Conservation (phyloP, 225 moss, liverwort and hornwort species). For the Pleurozium schreberi region DNA sequence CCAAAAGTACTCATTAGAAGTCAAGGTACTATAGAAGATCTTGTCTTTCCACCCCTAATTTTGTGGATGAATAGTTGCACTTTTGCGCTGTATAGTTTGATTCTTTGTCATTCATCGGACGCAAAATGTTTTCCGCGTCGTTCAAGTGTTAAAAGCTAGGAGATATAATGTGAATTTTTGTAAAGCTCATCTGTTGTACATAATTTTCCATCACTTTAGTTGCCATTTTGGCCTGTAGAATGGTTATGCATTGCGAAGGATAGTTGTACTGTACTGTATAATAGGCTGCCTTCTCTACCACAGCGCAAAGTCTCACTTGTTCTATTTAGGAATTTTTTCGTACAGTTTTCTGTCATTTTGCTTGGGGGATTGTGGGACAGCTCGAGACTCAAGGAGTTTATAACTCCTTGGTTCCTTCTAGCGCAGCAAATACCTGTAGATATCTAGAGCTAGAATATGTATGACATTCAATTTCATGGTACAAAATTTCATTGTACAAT, state of each 20-base stretch:
- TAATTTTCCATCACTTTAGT: neutral
- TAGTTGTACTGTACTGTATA: neutral
- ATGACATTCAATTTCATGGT: neutral
- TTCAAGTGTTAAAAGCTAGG: too few species aligned
- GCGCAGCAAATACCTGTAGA: neutral
- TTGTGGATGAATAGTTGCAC: too few species aligned
- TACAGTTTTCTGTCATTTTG: neutral
- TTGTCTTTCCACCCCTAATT: too few species aligned
- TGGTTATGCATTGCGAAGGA: neutral
- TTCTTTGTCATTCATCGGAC: too few species aligned
- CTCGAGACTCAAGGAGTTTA: neutral
- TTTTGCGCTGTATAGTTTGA: too few species aligned
- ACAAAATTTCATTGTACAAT: neutral
- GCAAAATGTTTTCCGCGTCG: too few species aligned
- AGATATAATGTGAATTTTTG: neutral
- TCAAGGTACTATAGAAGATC: too few species aligned
- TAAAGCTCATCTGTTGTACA: constrained; percentile 7
- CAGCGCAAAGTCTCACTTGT: neutral
- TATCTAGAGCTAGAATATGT: neutral
- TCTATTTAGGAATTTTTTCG: neutral
- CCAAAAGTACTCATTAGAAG: too few species aligned
- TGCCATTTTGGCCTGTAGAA: neutral
- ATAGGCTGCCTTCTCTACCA: neutral
- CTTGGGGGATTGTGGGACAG: neutral
- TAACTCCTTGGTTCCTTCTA: neutral